phyloP scores from a whole-genome alignment of 805 yeast species.

The Sungouiella thailandica region DNA sequence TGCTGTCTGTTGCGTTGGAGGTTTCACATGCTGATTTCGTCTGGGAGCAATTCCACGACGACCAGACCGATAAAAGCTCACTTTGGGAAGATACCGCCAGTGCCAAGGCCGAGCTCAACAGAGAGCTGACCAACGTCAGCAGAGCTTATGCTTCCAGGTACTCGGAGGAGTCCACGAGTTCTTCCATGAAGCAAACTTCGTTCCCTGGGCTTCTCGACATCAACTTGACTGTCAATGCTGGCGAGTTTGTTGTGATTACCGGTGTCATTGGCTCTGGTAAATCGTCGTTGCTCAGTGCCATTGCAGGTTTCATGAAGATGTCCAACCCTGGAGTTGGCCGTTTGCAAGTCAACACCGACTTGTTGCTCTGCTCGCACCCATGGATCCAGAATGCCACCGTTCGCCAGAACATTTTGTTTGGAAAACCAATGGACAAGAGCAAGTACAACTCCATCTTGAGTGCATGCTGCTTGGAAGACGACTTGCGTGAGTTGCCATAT shows the following conservation, averaged over 20 bases:
- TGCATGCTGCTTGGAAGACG: conserved; percentile 39
- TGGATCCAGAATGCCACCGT: conserved; percentile 43
- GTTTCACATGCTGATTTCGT: conserved; percentile 10
- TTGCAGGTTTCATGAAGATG: conserved; percentile 37
- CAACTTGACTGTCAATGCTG: conserved; percentile 23
- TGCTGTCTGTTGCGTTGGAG: conserved; percentile 5
- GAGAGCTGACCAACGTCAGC: background rate
- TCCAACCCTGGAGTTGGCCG: conserved; percentile 22
- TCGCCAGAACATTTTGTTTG: conserved; percentile 36
- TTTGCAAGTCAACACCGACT: conserved; percentile 22
- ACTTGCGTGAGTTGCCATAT: conserved; percentile 29
- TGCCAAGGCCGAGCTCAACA: background rate
- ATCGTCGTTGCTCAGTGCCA: conserved; percentile 35
- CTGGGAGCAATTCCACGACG: conserved; percentile 10
- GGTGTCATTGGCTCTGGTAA: conserved; percentile 43
- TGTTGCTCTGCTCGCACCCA: conserved; percentile 32
- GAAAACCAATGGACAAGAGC: conserved; percentile 24
- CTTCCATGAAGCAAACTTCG: conserved; percentile 1
- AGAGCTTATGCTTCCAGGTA: background rate
- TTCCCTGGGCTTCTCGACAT: conserved; percentile 34
- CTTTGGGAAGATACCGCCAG: conserved; percentile 7
- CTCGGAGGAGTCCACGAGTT: conserved; percentile 1
- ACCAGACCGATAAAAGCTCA: conserved; percentile 2
- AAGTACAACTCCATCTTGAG: conserved; percentile 25
- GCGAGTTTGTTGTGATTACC: conserved; percentile 38